Evolutionary conservation across 805 yeast species (phyloP), one percentile per base, ranked within the genome.

Genomic region (Citeromyces matritensis): DNA sequence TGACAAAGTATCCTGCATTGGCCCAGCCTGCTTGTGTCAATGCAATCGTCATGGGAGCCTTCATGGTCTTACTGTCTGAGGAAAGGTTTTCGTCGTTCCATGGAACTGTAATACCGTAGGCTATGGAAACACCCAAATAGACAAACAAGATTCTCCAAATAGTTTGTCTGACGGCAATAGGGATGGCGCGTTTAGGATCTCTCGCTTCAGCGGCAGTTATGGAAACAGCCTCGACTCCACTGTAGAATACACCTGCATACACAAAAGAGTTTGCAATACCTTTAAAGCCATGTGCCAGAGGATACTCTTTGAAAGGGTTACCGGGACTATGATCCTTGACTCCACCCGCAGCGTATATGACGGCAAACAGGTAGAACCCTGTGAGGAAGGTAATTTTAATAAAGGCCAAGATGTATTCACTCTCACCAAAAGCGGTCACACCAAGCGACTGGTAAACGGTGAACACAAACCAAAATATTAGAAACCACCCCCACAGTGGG

Each of bases 41-140:
- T 4, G 69, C 71, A 31, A 64, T 55, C 3, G 66, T 59, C 53
- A 63, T 55, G 37, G 72, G 72, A 4, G 68, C 50, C 21, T 57
- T 63, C 42, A 71, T 53, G 7, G 70, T 55, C 30, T 42, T 55
- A 25, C 49, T 49, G 4, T 52, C 46, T 8, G 51, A 48, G 11
- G 43, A 38, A 15, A 74, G 58, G 17, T 51, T 49, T 3, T 72
- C 66, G 35, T 67, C 68, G 35, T 69, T 56, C 41, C 53, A 72
- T 3, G 80, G 74, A 21, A 69, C 75, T 6, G 72, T 65, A 41
- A 73, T 54, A 17, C 80, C 80, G 39, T 71, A 68, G 33, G 63
- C 50, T n/a, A 73, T 46, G 6, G 74, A 63, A 27, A 69, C 52
- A 29, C 72, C 64, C 45, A 71, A 53, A 51, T 64, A 73, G 33